Evolutionary conservation across 495 filamentous ascomycete genomes (phyloP).

Genomic region (Acidiella bohemica): DNA sequence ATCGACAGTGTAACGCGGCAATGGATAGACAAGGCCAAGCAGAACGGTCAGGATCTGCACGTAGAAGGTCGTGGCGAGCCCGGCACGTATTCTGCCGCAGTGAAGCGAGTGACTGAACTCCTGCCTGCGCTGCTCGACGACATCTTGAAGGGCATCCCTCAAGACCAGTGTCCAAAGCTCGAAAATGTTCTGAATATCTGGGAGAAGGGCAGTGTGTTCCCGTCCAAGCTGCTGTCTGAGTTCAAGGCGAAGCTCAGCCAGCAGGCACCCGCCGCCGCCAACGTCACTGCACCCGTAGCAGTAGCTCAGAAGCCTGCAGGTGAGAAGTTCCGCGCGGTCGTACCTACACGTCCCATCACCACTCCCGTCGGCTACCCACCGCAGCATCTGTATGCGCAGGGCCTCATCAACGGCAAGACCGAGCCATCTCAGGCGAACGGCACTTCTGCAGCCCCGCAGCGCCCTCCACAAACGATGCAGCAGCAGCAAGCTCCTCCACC

Average conservation of each 20-base stretch:
- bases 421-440: neutral
- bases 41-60: slow-evolving; percentile 58
- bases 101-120: slow-evolving; percentile 91
- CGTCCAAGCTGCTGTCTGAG: slow-evolving; percentile 58
- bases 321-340: slow-evolving; percentile 13
- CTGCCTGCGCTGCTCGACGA: slow-evolving; percentile 91
- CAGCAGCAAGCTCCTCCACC: slow-evolving; percentile 5
- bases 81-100: slow-evolving; percentile 87
- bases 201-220: slow-evolving; percentile 91
- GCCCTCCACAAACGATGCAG: slow-evolving; percentile 1
- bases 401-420: slow-evolving; percentile 5
- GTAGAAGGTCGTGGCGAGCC: slow-evolving; percentile 49
- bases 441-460: neutral
- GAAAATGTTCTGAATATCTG: slow-evolving; percentile 96
- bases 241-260: slow-evolving; percentile 59
- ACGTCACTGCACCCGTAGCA: neutral
- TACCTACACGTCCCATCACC: slow-evolving; percentile 8
- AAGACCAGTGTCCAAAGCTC: slow-evolving; percentile 96
- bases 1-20: slow-evolving; percentile 99
- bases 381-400: slow-evolving; percentile 14
- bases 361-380: slow-evolving; percentile 16
- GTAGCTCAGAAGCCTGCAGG: neutral
- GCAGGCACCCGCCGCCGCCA: slow-evolving; percentile 5
- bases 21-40: slow-evolving; percentile 92
- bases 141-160: slow-evolving; percentile 73